Base-by-base conservation (phyloP, 495 filamentous ascomycete species). In the Penicillium paxilli region DNA sequence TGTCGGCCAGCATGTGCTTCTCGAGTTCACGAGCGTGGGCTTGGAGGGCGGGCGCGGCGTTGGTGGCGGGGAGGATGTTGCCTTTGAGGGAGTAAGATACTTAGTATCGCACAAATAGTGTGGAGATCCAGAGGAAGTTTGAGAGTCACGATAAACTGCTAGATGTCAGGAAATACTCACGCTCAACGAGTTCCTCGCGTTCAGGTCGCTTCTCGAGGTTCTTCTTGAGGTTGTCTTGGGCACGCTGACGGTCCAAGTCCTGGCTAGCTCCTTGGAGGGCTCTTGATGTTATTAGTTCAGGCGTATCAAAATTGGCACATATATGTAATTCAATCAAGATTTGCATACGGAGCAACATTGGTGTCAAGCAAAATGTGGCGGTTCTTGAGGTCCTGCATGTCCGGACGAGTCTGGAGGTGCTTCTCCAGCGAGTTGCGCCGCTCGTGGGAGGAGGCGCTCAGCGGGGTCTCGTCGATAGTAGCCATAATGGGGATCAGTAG, bases 361-460 rank as follows among this genome's bases (percentile, higher is more conserved):
- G 83, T 89, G 58, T 89, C 81, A n/a, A 87, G 74, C 38, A 91
- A 68, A 58, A 91, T 91, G 59, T 91, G 83, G 45, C 83, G 70
- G 54, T 89, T 80, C 71, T 88, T 90, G 47, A 96, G 84, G 54
- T 96, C 91, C 63, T 91, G 76, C 37, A 83, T 77, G 19, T 92
- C 88, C 10, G 91, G 91, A 32, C 91, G 87, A 51, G 82, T 83
- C 64, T 87, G 83, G 52, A 96, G 81, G 62, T 92, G 89, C 61
- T 88, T 90, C 72, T 94, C 90, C 25, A 96, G 83, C n/a, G 88
- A 91, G 75, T 95, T 87, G 70, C 89, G 89, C 60, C 92, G 87
- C 59, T 85, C 85, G 54, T 81, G 74, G 49, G 88, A 83, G n/a
- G 88, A 86, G 35, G 59, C 59, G 16, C 60, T 50, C 52, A 74